Percentiles rank a stretch among this genome's conserved stretches.
These are phyloP conservation scores for Actinomortierella wolfii DNA, from an alignment of 371 early-diverging fungal species.

Conservation along the genomic window DNA sequence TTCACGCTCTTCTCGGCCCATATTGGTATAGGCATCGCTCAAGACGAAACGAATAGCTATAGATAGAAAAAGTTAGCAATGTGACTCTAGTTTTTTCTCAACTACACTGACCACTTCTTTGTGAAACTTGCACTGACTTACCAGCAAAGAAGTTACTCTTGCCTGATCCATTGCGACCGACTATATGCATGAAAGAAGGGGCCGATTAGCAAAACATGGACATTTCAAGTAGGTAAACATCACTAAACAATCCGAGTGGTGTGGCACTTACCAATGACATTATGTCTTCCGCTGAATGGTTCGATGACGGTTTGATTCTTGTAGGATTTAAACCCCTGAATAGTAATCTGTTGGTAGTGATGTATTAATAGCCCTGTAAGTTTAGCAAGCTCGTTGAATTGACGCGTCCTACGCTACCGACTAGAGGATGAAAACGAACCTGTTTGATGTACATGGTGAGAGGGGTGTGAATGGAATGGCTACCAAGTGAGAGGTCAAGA, in stretches of 20 bases:
- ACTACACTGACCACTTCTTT: too few species aligned
- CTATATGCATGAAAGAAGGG: slow-evolving; percentile 49
- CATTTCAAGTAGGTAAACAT: not conserved
- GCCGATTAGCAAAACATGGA: not conserved
- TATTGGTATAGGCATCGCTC: slow-evolving; percentile 92
- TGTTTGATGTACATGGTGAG: slow-evolving; percentile 46
- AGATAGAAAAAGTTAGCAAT: not conserved
- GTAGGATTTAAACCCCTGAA: slow-evolving; percentile 99
- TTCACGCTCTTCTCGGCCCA: slow-evolving; percentile 94
- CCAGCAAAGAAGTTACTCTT: slow-evolving; percentile 99
- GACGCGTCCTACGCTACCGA: too few species aligned
- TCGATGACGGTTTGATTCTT: slow-evolving; percentile 93
- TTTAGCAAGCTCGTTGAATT: not conserved
- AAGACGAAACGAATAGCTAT: slow-evolving; percentile 97
- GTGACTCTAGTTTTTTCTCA: not conserved
- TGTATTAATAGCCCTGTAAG: not conserved
- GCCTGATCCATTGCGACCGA: slow-evolving; percentile 99
- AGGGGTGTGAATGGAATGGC: not conserved
- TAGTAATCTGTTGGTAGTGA: slow-evolving; percentile 71
- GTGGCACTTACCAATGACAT: slow-evolving; percentile 86
- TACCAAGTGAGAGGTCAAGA: not conserved
- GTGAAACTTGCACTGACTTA: too few species aligned
- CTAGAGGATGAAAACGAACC: slow-evolving; percentile 5
- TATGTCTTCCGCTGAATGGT: slow-evolving; percentile 91
- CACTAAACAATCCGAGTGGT: too few species aligned